These are phyloP conservation scores for Tolypocladium capitatum DNA, from an alignment of 2,329 filamentous ascomycete genomes.

Conservation along the genomic window DNA sequence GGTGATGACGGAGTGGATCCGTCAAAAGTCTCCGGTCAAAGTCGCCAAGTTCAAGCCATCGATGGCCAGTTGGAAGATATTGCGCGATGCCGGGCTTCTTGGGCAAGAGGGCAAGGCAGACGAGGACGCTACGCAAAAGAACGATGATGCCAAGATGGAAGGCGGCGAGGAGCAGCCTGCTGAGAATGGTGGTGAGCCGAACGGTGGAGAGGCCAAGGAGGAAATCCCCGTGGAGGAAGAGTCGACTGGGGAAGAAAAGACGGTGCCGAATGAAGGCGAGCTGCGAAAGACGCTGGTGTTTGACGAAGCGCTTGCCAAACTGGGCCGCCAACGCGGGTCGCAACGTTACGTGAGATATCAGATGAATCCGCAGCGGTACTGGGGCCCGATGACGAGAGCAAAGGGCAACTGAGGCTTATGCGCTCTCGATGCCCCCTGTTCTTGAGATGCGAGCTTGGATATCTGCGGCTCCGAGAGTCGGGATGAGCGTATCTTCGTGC, in stretches of 20 bases:
- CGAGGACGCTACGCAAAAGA: slow-evolving; percentile 15
- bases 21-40: slow-evolving; percentile 68
- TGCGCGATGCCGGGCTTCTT: slow-evolving; percentile 30
- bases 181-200: background rate
- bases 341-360: slow-evolving; percentile 77
- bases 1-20: slow-evolving; percentile 82
- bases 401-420: slow-evolving; percentile 13
- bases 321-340: slow-evolving; percentile 56
- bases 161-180: slow-evolving; percentile 4
- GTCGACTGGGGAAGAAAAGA: slow-evolving; percentile 9
- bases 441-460: background rate
- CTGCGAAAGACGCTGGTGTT: slow-evolving; percentile 54
- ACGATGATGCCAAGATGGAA: slow-evolving; percentile 6
- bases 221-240: slow-evolving; percentile 8
- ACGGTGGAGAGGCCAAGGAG: slow-evolving; percentile 8
- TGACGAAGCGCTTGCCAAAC: slow-evolving; percentile 60
- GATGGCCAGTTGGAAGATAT: slow-evolving; percentile 60
- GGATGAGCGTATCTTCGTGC: no score
- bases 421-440: background rate
- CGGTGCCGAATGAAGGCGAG: slow-evolving; percentile 15
- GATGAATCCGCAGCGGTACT: slow-evolving; percentile 79
- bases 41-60: slow-evolving; percentile 53
- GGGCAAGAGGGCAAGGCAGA: slow-evolving; percentile 13
- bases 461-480: background rate
- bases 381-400: slow-evolving; percentile 68